phyloP scores from a whole-genome alignment of 2,329 filamentous ascomycete species.

The Exophiala alcalophila region DNA sequence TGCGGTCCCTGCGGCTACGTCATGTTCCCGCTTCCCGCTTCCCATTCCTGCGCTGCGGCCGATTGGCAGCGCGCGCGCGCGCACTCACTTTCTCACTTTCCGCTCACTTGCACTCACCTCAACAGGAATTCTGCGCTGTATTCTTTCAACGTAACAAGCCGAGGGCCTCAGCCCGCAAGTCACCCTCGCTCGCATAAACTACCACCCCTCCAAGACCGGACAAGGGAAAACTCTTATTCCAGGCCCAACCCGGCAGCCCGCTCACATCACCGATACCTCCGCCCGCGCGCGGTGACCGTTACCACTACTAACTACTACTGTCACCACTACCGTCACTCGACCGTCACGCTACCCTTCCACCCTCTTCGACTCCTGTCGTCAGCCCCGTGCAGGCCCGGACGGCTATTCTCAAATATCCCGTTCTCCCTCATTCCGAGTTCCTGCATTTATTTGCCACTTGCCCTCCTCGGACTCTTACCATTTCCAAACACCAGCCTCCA shows the following conservation, averaged over 20 bases:
- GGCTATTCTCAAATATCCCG: conserved; percentile 23
- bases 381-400: conserved; percentile 8
- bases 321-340: too few relatives aligned
- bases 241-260: conserved; percentile 1
- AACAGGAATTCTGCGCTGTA: too few relatives aligned
- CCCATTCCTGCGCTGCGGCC: conserved; percentile 11
- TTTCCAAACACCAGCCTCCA: conserved; percentile 10
- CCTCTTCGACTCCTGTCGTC: conserved; percentile 20
- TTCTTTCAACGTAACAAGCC: too few relatives aligned
- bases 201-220: too few relatives aligned
- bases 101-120: too few relatives aligned
- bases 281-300: conserved; percentile 3
- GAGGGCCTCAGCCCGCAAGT: too few relatives aligned
- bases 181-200: too few relatives aligned
- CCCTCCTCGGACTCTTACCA: conserved; percentile 11
- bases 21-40: conserved; percentile 11
- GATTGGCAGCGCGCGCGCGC: too few relatives aligned
- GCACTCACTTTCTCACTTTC: too few relatives aligned
- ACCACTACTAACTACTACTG: too few relatives aligned
- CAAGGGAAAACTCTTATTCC: not conserved
- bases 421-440: too few relatives aligned
- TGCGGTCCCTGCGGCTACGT: conserved; percentile 9
- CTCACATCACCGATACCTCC: conserved; percentile 18
- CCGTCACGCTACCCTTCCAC: conserved; percentile 17
- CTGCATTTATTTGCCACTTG: conserved; percentile 25